Conservation (phyloP, 2,329 filamentous ascomycete species). For the Penicillium sp. region DNA sequence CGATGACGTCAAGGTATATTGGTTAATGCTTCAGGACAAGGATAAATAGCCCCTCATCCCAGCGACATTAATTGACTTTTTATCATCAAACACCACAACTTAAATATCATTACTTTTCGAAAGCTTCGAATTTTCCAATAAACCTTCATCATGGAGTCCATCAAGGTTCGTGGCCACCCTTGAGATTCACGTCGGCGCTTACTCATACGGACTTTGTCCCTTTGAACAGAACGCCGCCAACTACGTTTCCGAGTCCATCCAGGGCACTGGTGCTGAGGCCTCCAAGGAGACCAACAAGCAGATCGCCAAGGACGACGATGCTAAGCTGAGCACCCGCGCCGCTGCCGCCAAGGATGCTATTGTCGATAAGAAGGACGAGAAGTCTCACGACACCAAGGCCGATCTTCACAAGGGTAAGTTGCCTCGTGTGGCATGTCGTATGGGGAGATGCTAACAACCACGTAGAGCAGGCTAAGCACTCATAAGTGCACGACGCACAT, state of each 20-base stretch:
- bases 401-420: conserved; percentile 24
- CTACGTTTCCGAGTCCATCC: conserved; percentile 65
- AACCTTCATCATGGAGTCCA: conserved; percentile 18
- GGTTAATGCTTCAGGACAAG: background rate
- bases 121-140: background rate
- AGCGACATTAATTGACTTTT: background rate
- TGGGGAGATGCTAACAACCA: background rate
- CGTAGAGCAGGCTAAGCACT: background rate
- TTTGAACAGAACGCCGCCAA: conserved; percentile 56
- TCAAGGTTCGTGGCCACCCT: conserved; percentile 12
- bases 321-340: conserved; percentile 53
- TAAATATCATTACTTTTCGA: no score
- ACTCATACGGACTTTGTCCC: background rate
- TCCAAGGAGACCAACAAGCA: conserved; percentile 70
- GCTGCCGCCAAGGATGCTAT: conserved; percentile 53
- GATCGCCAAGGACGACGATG: conserved; percentile 62
- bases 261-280: conserved; percentile 55
- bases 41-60: background rate
- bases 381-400: conserved; percentile 46
- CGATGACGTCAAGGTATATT: background rate
- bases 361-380: conserved; percentile 54
- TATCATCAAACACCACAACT: background rate
- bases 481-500: background rate
- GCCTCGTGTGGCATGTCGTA: background rate
- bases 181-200: background rate